phyloP scores from a whole-genome alignment of 228 moss, liverwort and hornwort species.

The Sphagnum magellanicum region DNA sequence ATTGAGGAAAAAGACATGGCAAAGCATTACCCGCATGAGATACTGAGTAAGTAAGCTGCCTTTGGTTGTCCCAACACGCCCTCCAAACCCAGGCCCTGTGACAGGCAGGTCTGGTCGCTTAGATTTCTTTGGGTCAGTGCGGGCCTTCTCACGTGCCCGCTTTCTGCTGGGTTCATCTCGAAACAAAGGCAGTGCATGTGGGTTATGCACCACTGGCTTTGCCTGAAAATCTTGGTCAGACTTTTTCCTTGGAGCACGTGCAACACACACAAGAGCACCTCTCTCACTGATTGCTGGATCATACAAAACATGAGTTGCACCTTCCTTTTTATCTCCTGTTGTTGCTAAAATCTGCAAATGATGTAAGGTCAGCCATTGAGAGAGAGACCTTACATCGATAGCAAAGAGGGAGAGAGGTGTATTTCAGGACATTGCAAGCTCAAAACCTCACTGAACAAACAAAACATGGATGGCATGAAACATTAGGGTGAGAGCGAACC shows the following conservation, averaged over 20 bases:
- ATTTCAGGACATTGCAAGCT: background rate
- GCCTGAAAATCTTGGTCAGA: constrained; percentile 74
- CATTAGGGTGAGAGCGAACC: constrained; percentile 17
- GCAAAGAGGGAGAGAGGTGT: background rate
- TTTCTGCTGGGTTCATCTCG: constrained; percentile 85
- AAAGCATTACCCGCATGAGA: constrained; percentile 61
- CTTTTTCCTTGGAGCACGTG: constrained; percentile 78
- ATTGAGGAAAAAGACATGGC: too few relatives aligned
- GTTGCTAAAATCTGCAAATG: constrained; percentile 69
- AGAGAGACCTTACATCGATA: background rate
- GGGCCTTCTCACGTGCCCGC: constrained; percentile 83
- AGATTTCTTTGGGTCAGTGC: constrained; percentile 70
- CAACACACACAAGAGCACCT: constrained; percentile 81
- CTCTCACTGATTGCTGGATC: constrained; percentile 81
- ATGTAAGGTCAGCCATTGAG: too few relatives aligned
- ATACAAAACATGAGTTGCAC: constrained; percentile 66
- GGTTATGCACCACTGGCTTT: constrained; percentile 80
- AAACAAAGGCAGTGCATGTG: constrained; percentile 89
- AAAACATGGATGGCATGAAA: background rate
- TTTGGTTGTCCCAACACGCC: constrained; percentile 85
- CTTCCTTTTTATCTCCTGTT: constrained; percentile 67
- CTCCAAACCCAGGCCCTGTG: constrained; percentile 93
- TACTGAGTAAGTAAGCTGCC: constrained; percentile 90
- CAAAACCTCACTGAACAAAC: background rate
- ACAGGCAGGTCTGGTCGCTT: constrained; percentile 80